Base-by-base conservation (phyloP, 2,329 filamentous ascomycete species). In the Elsinoe ampelina region DNA sequence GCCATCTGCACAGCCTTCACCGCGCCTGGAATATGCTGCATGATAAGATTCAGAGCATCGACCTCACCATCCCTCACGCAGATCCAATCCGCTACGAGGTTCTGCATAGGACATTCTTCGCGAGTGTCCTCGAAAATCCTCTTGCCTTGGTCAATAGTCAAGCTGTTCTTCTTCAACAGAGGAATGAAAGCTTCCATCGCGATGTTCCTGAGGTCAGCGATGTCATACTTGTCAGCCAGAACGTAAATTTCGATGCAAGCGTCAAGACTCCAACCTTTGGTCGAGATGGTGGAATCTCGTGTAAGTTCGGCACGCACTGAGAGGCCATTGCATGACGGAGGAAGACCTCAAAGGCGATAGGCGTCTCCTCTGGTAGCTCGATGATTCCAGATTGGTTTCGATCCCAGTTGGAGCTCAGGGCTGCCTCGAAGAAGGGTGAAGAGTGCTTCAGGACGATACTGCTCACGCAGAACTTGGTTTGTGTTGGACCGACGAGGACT, bases 141-240 rank as follows among this genome's bases (percentile, higher is more conserved):
- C 26, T 7, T 30, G 4, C 26, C 26, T 30, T 30, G 26, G 26
- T 30, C 26, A 30, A 30, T 30, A 30, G 26, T 30, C 26, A 30
- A 30, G 26, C 26, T 30, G 4, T 30, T 8, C 41, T 11, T 26
- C 19, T 8, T 26, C 4, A 45, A 15, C n/a, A 19, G 20, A 8
- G 13, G 41, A 11, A 13, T 5, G 19, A 45, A 22, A 3, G n/a
- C 41, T 12, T 57, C 36, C 13, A 59, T 56, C 5, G 43, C 13
- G 12, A 45, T 10, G 35, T 60, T 55, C n/a, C 30, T 43, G 1
- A 39, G 32, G 1, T 11, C n/a, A 15, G 36, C 13, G 22, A 59
- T 51, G 12, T 41, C 2, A 3, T 59, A 52, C 30, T 59, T 48
- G 36, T 61, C 51, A 35, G 50, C 58, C 8, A 59, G 30, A n/a